Conservation (phyloP, 2,329 filamentous ascomycete genomes). For the Thielaviopsis punctulata region DNA sequence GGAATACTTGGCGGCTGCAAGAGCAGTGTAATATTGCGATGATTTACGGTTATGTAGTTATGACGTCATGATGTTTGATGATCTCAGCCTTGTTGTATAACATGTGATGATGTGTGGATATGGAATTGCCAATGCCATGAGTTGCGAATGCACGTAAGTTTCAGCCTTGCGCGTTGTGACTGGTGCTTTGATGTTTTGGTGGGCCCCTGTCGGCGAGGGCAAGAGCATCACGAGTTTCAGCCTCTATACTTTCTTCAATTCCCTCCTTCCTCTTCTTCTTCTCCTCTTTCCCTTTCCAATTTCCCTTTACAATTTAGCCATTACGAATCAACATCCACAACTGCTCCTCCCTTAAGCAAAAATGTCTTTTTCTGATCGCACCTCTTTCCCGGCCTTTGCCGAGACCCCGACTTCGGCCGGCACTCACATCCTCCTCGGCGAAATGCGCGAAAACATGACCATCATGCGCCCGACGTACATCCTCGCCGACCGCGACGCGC, state of each 20-base stretch:
- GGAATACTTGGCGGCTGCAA: too few relatives aligned
- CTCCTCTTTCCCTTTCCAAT: not conserved
- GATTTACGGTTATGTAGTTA: not conserved
- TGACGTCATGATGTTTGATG: not conserved
- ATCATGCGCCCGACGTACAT: slow-evolving; percentile 33
- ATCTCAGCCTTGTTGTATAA: not conserved
- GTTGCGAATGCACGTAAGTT: too few relatives aligned
- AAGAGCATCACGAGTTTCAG: not conserved
- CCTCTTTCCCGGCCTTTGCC: slow-evolving; percentile 21
- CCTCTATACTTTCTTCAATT: not conserved
- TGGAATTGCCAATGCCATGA: too few relatives aligned
- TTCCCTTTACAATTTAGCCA: not conserved
- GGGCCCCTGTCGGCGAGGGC: not conserved
- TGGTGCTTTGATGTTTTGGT: not conserved
- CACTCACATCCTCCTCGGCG: slow-evolving; percentile 19
- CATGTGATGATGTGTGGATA: too few relatives aligned
- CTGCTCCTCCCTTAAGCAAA: not conserved
- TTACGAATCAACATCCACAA: not conserved
- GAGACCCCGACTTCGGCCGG: slow-evolving; percentile 15
- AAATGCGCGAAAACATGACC: slow-evolving; percentile 29
- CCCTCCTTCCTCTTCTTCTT: not conserved
- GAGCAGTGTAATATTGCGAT: not conserved
- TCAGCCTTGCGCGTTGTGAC: not conserved
- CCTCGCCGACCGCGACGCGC: slow-evolving; percentile 22
- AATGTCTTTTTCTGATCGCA: slow-evolving; percentile 16